phyloP scores from a whole-genome alignment of 1,284 basidiomycete genomes.

The Trichosporon faecale region DNA sequence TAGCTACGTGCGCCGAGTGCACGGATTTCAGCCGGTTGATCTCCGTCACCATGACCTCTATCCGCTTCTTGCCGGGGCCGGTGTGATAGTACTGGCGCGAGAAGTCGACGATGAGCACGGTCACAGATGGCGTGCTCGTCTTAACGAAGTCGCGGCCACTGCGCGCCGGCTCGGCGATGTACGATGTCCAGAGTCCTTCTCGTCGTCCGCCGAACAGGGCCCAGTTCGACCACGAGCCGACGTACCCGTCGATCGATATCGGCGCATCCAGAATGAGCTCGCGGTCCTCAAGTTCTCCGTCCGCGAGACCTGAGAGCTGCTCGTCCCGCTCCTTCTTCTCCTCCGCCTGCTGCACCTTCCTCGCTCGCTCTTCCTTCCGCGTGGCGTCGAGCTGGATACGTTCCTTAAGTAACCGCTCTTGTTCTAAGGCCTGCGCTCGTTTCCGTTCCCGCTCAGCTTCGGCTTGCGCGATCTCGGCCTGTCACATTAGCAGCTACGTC shows the following conservation, averaged over 20 bases:
- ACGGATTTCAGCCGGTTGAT: slow-evolving; percentile 36
- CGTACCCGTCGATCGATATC: slow-evolving; percentile 37
- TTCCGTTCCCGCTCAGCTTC: slow-evolving; percentile 34
- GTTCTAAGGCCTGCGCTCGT: slow-evolving; percentile 33
- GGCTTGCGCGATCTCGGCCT: slow-evolving; percentile 37
- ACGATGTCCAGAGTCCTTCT: slow-evolving; percentile 48
- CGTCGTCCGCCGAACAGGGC: slow-evolving; percentile 43
- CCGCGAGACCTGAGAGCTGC: slow-evolving; percentile 32
- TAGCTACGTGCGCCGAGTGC: slow-evolving; percentile 35
- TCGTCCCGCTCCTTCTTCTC: slow-evolving; percentile 28
- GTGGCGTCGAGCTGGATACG: slow-evolving; percentile 43
- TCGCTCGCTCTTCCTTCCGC: slow-evolving; percentile 36
- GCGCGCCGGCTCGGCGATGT: slow-evolving; percentile 42
- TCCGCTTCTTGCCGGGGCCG: slow-evolving; percentile 39
- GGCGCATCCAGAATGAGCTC: slow-evolving; percentile 37
- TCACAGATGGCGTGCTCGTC: slow-evolving; percentile 46
- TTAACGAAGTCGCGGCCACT: slow-evolving; percentile 58
- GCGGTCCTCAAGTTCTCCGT: slow-evolving; percentile 44
- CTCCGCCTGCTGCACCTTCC: slow-evolving; percentile 25
- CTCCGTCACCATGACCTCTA: slow-evolving; percentile 43
- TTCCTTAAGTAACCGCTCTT: slow-evolving; percentile 40
- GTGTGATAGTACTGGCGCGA: slow-evolving; percentile 43
- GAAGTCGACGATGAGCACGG: slow-evolving; percentile 50
- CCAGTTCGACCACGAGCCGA: slow-evolving; percentile 42
- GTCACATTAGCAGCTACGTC: not conserved